A percentile compares a stretch with the other conserved stretches of the same genome.
Evolutionary conservation across 2,329 filamentous ascomycete genomes (phyloP).

Genomic region (Fusarium sp.): DNA sequence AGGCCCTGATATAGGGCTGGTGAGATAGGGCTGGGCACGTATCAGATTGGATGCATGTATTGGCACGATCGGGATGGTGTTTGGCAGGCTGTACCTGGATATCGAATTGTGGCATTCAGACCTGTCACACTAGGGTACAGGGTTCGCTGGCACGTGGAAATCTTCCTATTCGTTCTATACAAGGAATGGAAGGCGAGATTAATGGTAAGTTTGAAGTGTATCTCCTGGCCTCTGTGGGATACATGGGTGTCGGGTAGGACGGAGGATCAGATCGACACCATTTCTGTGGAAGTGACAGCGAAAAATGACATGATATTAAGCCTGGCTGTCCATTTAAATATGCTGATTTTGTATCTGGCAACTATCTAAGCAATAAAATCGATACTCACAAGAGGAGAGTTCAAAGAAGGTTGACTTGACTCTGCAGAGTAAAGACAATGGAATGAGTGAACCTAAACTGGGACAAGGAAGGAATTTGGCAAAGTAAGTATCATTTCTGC

Average conservation of each 20-base stretch:
- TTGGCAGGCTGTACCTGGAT: neutral
- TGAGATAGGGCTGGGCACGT: neutral
- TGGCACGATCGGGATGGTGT: neutral
- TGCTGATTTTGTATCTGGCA: neutral
- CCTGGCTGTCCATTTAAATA: neutral
- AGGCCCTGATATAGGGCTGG: neutral
- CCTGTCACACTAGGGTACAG: neutral
- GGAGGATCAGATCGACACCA: neutral
- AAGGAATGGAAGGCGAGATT: neutral
- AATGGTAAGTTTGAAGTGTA: neutral
- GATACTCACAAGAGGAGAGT: neutral
- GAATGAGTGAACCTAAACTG: neutral
- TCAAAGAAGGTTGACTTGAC: neutral
- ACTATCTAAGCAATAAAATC: neutral
- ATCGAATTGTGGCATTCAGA: neutral
- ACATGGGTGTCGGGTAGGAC: neutral
- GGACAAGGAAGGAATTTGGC: neutral
- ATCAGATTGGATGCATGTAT: neutral
- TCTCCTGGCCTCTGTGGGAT: neutral
- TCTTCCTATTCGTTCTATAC: neutral
- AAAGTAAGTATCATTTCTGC: neutral
- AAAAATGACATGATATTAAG: neutral
- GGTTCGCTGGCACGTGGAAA: neutral
- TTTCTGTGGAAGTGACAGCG: neutral
- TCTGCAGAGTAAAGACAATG: neutral